These are phyloP conservation scores for Wallacemonas sp. DNA, from an alignment of 208 protist genomes.

Conservation along the genomic window DNA sequence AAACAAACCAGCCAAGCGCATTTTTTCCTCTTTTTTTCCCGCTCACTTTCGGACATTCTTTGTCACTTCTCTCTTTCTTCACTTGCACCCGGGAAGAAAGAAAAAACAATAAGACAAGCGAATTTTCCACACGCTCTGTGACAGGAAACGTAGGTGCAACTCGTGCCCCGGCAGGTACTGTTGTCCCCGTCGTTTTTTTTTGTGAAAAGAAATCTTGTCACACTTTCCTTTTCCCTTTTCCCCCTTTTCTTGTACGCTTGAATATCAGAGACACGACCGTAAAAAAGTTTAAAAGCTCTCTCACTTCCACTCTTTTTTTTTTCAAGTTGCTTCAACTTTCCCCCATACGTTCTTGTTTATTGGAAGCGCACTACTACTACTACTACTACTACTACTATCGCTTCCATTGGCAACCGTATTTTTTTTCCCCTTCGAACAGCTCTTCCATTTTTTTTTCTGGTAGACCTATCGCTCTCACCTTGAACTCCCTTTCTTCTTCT, in stretches of 20 bases:
- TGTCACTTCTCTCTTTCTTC: neutral
- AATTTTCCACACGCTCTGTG: neutral
- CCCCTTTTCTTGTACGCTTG: too few relatives aligned
- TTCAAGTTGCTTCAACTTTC: too few relatives aligned
- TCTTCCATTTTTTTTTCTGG: conserved; percentile 13
- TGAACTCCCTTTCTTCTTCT: conserved; percentile 12
- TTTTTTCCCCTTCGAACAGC: conserved; percentile 15
- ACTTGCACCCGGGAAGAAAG: neutral
- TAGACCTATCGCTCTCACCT: neutral
- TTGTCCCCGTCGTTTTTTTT: too few relatives aligned
- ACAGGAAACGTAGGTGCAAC: too few relatives aligned
- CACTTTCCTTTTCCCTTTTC: too few relatives aligned
- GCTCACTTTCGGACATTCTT: neutral
- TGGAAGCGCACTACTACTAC: neutral
- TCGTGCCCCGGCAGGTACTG: too few relatives aligned
- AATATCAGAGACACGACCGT: too few relatives aligned
- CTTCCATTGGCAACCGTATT: neutral
- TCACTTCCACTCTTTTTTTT: too few relatives aligned
- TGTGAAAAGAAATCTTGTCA: too few relatives aligned
- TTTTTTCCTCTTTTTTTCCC: neutral
- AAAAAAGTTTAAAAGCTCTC: too few relatives aligned
- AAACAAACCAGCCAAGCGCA: too few relatives aligned
- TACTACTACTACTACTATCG: neutral
- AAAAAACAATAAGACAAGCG: neutral
- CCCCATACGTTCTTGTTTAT: too few relatives aligned